Evolutionary conservation across 2,329 filamentous ascomycete genomes (phyloP), one percentile per base, ranked within the genome.

Genomic region (Cladosporium sp.): DNA sequence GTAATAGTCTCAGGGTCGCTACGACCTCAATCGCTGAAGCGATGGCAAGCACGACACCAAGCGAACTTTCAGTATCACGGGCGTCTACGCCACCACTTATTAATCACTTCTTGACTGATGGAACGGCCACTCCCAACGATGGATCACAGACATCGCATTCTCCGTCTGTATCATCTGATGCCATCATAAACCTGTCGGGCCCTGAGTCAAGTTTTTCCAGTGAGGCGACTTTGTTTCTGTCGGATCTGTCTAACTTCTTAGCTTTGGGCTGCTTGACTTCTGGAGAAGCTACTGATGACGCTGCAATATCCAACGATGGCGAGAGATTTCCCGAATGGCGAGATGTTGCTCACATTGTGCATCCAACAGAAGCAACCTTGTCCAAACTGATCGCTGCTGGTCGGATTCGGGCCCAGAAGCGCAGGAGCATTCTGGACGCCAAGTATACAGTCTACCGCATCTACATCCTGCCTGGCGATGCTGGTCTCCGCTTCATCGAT

Each of bases 401-500:
- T 8, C 69, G 67, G 63, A 61, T 70, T 14, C 60, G 66, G 15
- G 9, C 64, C 1, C 59, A 61, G 22, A 59, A 36, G 22, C 42
- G 51, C 8, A 51, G 51, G 12, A 60, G 65, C 37, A 19, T 28
- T 5, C 19, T 50, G 22, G 28, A 51, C 15, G 17, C 49, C 2
- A 49, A 42, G 17, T 62, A 49, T 38, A 28, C 60, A 25, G 60
- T 68, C 19, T 63, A 63, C 28, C 61, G 69, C n/a, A 40, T 71
- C 7, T 67, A 69, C 51, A 45, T 70, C 2, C 55, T 72, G 3
- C 67, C 63, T 19, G 51, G 61, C 22, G 88, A 92, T 71, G 76
- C 84, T 36, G 79, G 81, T 2, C 80, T 84, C 30, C 69, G 75
- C 1, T 70, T 72, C 3, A 75, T 89, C n/a, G 75, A 82, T 39